These are phyloP conservation scores for Hypholoma fasciculare DNA, from an alignment of 768 basidiomycete genomes.

Conservation along the genomic window DNA sequence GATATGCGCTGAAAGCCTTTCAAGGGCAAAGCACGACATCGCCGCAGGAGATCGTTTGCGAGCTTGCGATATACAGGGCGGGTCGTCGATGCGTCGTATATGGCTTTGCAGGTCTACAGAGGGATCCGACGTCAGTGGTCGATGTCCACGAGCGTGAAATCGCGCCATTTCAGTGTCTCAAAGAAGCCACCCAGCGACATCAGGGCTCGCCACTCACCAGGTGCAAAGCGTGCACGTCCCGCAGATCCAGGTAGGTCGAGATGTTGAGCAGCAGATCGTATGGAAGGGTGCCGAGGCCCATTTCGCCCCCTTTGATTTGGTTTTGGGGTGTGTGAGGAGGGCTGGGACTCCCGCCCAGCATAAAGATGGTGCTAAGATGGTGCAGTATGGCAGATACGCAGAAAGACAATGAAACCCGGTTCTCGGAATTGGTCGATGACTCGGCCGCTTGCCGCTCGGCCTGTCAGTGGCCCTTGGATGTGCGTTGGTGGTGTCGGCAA, in stretches of 20 bases:
- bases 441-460: background rate
- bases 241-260: slow-evolving; percentile 58
- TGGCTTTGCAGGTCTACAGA: slow-evolving; percentile 60
- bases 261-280: slow-evolving; percentile 75
- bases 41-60: slow-evolving; percentile 58
- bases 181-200: background rate
- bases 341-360: slow-evolving; percentile 3
- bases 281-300: slow-evolving; percentile 49
- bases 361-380: slow-evolving; percentile 4
- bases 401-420: background rate
- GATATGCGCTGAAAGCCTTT: slow-evolving; percentile 68
- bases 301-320: slow-evolving; percentile 14
- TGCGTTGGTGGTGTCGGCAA: too few species aligned
- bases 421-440: background rate
- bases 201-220: slow-evolving; percentile 42
- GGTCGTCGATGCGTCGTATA: slow-evolving; percentile 61
- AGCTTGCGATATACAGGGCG: slow-evolving; percentile 69
- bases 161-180: background rate
- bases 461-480: background rate
- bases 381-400: background rate
- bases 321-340: background rate
- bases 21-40: slow-evolving; percentile 69
- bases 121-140: background rate
- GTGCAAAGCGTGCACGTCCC: slow-evolving; percentile 62
- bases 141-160: background rate